Base-by-base conservation (phyloP, 441 rosid species). In the Adansonia rubrostipa region DNA sequence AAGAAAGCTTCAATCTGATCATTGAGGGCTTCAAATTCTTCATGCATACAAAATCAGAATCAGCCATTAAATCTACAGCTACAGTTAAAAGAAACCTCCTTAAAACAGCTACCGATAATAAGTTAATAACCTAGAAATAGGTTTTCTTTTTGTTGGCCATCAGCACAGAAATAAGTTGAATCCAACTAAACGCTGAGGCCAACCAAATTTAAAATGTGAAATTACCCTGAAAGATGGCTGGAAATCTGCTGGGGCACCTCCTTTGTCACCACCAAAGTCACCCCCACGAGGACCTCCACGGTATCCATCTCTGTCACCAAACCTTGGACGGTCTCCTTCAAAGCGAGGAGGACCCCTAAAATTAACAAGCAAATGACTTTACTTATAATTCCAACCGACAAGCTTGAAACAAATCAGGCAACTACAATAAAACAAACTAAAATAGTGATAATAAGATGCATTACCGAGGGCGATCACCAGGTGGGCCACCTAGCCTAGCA, bases 211-310 rank as follows among this genome's bases (percentile, higher is more conserved):
- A 50, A 7, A 57, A 47, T 2, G 28, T 42, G 40, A 75, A 75
- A 28, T 80, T 91, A 94, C 98, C 90, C 93, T 91, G 61, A 89
- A 95, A 13, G 94, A 89, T 9, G 97, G 98, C 82, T 92, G 89
- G 89, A 86, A 94, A 80, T 94, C 95, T 0, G 98, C 94, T 0
- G 97, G 97, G 71, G 97, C 95, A 54, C 97, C 97, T 74, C 92
- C 86, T 81, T 92, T 93, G 9, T 95, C 96, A 60, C 93, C 97
- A 76, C 87, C 96, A 80, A 85, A 87, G 28, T 92, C 98, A 80
- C 98, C 97, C 1, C 95, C 97, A 68, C 96, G 92, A 61, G 97
- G 93, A 60, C 96, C 97, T 44, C 92, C 90, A 45, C 99, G 96
- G 83, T 95, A 93, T 5, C 97, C 99, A 68, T 95, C 99, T 65